phyloP scores from a whole-genome alignment of 352 stramenopile genomes.

The Phytophthora vignae region DNA sequence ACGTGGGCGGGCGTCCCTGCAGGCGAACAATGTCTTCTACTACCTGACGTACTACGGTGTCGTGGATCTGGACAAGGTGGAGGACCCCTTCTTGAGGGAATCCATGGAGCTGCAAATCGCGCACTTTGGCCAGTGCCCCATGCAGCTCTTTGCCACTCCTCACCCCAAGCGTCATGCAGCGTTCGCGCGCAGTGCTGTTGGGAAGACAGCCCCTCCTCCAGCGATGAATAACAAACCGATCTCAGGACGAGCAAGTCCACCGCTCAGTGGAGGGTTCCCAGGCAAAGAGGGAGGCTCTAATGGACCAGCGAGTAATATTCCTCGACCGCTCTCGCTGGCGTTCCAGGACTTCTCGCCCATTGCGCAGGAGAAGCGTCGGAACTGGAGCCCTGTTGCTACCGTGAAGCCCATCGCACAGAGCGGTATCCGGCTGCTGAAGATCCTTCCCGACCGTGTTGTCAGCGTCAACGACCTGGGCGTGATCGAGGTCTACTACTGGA shows the following conservation, averaged over 20 bases:
- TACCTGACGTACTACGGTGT: slow-evolving; percentile 93
- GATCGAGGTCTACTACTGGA: slow-evolving; percentile 90
- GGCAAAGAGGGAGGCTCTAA: slow-evolving; percentile 11
- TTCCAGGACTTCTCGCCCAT: slow-evolving; percentile 65
- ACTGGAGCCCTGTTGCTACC: slow-evolving; percentile 68
- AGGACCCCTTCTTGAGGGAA: slow-evolving; percentile 93
- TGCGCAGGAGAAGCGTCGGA: slow-evolving; percentile 63
- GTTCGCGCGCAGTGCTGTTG: slow-evolving; percentile 35
- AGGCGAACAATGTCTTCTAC: slow-evolving; percentile 97
- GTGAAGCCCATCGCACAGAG: slow-evolving; percentile 71
- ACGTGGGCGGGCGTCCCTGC: slow-evolving; percentile 92
- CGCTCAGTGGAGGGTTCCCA: slow-evolving; percentile 12
- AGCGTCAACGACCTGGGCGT: slow-evolving; percentile 87
- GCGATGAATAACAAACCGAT: slow-evolving; percentile 14
- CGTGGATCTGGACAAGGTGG: slow-evolving; percentile 97
- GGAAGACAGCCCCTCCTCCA: slow-evolving; percentile 14
- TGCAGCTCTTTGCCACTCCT: slow-evolving; percentile 91
- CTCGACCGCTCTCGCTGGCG: slow-evolving; percentile 64
- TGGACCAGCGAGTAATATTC: slow-evolving; percentile 35
- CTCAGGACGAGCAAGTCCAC: slow-evolving; percentile 26
- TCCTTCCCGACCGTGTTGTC: slow-evolving; percentile 78
- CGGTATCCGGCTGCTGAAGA: slow-evolving; percentile 70
- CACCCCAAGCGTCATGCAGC: slow-evolving; percentile 75
- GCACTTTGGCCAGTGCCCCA: slow-evolving; percentile 99
- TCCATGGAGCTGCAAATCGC: slow-evolving; percentile 98